Evolutionary conservation across 305 asterid genomes (phyloP), one percentile per base, ranked within the genome.

Genomic region (Fraxinus floribunda): DNA sequence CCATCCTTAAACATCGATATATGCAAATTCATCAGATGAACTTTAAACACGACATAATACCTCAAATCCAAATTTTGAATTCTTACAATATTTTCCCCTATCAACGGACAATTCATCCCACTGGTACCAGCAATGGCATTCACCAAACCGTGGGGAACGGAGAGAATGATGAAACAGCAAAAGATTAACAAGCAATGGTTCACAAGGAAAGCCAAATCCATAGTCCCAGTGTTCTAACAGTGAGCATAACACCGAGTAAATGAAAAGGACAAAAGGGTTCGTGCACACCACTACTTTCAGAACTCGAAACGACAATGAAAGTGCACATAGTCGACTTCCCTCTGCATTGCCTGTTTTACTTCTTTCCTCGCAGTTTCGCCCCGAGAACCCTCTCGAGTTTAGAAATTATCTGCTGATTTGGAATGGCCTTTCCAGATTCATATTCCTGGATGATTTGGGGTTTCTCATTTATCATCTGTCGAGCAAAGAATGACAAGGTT

Each of bases 371-470:
- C 86, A 95, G 89, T 78, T 93, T 95, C 6, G 66, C 94, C 5
- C 98, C 95, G 10, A 95, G 97, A 2, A 97, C 95, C 85, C 97
- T 93, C 88, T 95, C 99, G 87, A 95, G 91, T 88, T 95, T 95
- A 15, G 95, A 77, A 29, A 95, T 90, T 78, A 95, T 91, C 89
- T 92, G 97, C 84, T 93, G 98, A 84, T 95, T 95, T 7, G 99
- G 99, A 74, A 95, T 95, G 20, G 99, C 99, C 86, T 95, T 95
- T 7, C 99, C 99, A 34, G 99, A 94, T 85, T 94, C 99, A 4
- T 95, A 95, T 83, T 95, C 99, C 84, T 95, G 98, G 84, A 95
- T 90, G 60, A 94, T 36, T 77, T 95, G 99, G 0, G 98, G 97
- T 90, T 95, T 95, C 90, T 95, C 99, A 76, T 95, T 95, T 86